Conservation (phyloP, 805 yeast genomes). For the Pichia californica region DNA sequence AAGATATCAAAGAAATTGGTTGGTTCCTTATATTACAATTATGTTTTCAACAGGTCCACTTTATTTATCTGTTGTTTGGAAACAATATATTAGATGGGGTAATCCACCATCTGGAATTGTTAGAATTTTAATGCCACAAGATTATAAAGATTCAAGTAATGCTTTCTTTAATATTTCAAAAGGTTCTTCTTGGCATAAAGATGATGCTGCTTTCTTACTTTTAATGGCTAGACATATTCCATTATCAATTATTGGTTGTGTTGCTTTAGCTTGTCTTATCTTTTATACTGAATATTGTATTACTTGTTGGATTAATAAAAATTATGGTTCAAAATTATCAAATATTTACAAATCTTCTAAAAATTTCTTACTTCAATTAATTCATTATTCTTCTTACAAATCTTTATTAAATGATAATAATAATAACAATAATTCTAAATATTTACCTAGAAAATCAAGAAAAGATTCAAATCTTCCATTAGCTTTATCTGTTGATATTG, state of each 20-base stretch:
- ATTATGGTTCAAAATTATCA: constrained; percentile 6
- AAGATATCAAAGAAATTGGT: constrained; percentile 65
- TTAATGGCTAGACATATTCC: constrained; percentile 68
- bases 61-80: constrained; percentile 80
- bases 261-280: constrained; percentile 44
- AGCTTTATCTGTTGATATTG: constrained; percentile 31
- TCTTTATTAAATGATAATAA: neutral
- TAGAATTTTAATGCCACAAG: constrained; percentile 63
- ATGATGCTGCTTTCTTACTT: constrained; percentile 77
- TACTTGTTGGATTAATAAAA: constrained; percentile 19
- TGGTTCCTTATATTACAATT: constrained; percentile 83
- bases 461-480: constrained; percentile 51
- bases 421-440: neutral
- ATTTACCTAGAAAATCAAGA: constrained; percentile 29
- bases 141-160: constrained; percentile 54
- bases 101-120: constrained; percentile 60
- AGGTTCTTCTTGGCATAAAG: constrained; percentile 91
- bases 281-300: constrained; percentile 43
- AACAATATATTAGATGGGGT: constrained; percentile 78
- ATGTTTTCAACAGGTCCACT: constrained; percentile 93
- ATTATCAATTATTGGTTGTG: constrained; percentile 65
- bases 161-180: constrained; percentile 69
- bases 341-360: neutral
- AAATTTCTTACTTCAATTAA: neutral
- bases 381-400: neutral